Percentiles rank a stretch among this genome's conserved stretches.
These are phyloP conservation scores for Amanita muscaria DNA, from an alignment of 768 basidiomycete genomes.

Conservation along the genomic window DNA sequence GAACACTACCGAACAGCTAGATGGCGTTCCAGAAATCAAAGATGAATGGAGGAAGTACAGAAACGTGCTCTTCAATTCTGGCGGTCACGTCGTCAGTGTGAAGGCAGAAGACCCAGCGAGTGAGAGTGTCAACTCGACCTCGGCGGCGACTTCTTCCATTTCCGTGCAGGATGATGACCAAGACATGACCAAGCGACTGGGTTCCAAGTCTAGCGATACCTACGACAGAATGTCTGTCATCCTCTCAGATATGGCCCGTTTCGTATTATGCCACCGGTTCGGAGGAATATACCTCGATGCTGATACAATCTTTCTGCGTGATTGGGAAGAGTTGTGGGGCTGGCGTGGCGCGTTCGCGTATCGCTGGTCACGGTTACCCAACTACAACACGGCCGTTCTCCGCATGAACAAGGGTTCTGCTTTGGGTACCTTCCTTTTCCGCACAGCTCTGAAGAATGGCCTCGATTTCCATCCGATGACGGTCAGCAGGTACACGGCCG, in stretches of 20 bases:
- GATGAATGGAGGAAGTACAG: slow-evolving; percentile 77
- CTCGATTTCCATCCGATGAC: slow-evolving; percentile 96
- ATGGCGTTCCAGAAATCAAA: slow-evolving; percentile 76
- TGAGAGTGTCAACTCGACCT: slow-evolving; percentile 39
- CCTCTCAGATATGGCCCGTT: slow-evolving; percentile 94
- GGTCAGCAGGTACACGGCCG: slow-evolving; percentile 74
- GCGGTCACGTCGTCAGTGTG: slow-evolving; percentile 66
- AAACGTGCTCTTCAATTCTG: slow-evolving; percentile 79
- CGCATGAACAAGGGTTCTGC: slow-evolving; percentile 85
- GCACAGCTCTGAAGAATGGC: slow-evolving; percentile 84
- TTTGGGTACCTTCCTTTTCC: slow-evolving; percentile 83
- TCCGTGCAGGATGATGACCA: slow-evolving; percentile 42
- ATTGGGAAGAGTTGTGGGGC: slow-evolving; percentile 97
- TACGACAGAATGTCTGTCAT: slow-evolving; percentile 92
- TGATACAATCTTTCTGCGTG: slow-evolving; percentile 84
- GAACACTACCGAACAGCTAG: slow-evolving; percentile 95
- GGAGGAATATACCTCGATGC: slow-evolving; percentile 94
- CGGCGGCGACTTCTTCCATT: slow-evolving; percentile 30
- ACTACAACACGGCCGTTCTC: slow-evolving; percentile 91
- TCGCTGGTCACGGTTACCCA: slow-evolving; percentile 85
- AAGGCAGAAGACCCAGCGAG: slow-evolving; percentile 22
- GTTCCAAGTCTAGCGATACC: slow-evolving; percentile 78
- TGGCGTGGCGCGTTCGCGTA: slow-evolving; percentile 94
- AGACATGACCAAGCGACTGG: slow-evolving; percentile 63
- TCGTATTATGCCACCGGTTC: slow-evolving; percentile 87